Percentiles rank a stretch among this genome's conserved stretches.
Conservation (phyloP, 176 grass and related monocot species). For the Juncus effusus region DNA sequence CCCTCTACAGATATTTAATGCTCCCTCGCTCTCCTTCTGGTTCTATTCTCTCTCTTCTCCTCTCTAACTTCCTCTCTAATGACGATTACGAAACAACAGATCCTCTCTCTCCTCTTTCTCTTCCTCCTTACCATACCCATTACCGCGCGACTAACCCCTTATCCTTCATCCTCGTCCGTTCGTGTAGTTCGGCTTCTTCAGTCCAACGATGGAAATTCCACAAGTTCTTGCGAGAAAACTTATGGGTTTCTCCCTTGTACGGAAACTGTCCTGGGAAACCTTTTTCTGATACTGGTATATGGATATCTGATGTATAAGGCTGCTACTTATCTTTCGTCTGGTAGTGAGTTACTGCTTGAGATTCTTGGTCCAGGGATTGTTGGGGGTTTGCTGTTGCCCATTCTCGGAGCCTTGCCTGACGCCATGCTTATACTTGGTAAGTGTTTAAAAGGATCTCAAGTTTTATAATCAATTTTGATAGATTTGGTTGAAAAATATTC, state of each 20-base stretch:
- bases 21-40: not conserved
- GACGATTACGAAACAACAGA: not conserved
- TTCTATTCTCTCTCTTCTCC: not conserved
- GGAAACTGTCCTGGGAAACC: slow-evolving; percentile 47
- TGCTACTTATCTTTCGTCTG: slow-evolving; percentile 77
- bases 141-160: slow-evolving; percentile 12
- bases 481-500: not conserved
- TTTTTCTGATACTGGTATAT: slow-evolving; percentile 66
- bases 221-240: slow-evolving; percentile 53
- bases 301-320: slow-evolving; percentile 92
- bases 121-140: slow-evolving; percentile 10
- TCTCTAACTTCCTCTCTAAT: not conserved
- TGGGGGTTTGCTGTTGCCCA: slow-evolving; percentile 80
- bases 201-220: not conserved
- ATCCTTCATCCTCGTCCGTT: not conserved
- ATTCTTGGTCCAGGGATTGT: slow-evolving; percentile 90
- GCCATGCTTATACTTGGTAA: slow-evolving; percentile 79
- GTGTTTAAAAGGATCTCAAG: not conserved
- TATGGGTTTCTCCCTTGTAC: slow-evolving; percentile 92
- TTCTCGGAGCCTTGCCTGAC: slow-evolving; percentile 80
- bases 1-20: too few relatives aligned
- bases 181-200: slow-evolving; percentile 35
- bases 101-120: slow-evolving; percentile 31
- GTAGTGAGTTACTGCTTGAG: slow-evolving; percentile 81
- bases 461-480: not conserved